phyloP scores from a whole-genome alignment of 2,329 filamentous ascomycete species.

The Chaetomium strumarium region DNA sequence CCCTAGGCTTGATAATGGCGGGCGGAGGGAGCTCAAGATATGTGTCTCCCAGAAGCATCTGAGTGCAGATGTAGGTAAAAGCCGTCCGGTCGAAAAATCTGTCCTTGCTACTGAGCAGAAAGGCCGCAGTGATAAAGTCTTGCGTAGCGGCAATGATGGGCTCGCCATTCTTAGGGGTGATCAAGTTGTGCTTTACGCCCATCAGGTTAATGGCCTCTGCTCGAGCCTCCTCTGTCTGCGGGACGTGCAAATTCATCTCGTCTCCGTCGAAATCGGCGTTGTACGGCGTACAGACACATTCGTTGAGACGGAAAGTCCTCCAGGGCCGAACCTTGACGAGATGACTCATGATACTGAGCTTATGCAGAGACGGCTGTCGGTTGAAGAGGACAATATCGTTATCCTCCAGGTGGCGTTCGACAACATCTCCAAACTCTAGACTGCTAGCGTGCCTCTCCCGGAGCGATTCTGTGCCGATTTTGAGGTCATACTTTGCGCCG shows the following conservation, averaged over 20 bases:
- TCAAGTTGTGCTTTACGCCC: constrained; percentile 95
- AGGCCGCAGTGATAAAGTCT: constrained; percentile 96
- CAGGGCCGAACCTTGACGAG: constrained; percentile 88
- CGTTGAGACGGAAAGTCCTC: constrained; percentile 93
- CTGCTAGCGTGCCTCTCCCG: constrained; percentile 65
- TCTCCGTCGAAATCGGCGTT: constrained; percentile 99
- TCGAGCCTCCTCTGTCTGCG: constrained; percentile 93
- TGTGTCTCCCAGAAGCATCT: constrained; percentile 70
- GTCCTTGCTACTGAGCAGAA: constrained; percentile 85
- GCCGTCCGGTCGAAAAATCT: constrained; percentile 83
- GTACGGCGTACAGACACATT: constrained; percentile 97
- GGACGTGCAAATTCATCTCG: constrained; percentile 98
- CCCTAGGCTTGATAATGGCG: constrained; percentile 75
- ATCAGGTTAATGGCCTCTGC: constrained; percentile 94
- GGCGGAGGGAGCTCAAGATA: constrained; percentile 82
- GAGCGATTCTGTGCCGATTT: constrained; percentile 54
- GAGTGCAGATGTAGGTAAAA: constrained; percentile 85
- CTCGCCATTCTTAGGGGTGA: constrained; percentile 94
- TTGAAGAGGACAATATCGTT: constrained; percentile 97
- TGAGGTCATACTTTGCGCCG: constrained; percentile 66
- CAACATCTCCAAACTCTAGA: constrained; percentile 76
- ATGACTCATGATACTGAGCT: constrained; percentile 97
- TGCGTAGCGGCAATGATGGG: constrained; percentile 99
- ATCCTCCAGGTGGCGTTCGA: constrained; percentile 92
- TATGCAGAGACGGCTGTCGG: constrained; percentile 93